These are phyloP conservation scores for Diaporthe vexans DNA, from an alignment of 2,329 filamentous ascomycete genomes.

Conservation along the genomic window DNA sequence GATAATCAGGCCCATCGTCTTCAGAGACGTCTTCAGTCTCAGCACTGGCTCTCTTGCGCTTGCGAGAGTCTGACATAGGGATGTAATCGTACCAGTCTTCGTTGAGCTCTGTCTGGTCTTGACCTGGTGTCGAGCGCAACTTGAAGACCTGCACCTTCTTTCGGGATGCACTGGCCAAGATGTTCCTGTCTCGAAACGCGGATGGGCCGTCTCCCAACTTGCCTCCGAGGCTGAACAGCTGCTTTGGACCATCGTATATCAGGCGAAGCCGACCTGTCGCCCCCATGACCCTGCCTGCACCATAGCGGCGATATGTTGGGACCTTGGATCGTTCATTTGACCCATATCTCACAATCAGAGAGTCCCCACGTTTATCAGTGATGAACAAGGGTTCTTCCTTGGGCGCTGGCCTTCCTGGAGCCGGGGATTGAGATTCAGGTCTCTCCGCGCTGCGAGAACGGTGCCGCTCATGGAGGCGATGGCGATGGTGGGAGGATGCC, in stretches of 20 bases:
- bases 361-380: slow-evolving; percentile 83
- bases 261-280: slow-evolving; percentile 72
- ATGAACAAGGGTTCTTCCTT: slow-evolving; percentile 60
- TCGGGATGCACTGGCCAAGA: slow-evolving; percentile 59
- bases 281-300: slow-evolving; percentile 80
- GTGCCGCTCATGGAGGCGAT: slow-evolving; percentile 35
- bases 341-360: slow-evolving; percentile 81
- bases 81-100: slow-evolving; percentile 60
- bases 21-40: slow-evolving; percentile 55
- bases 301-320: slow-evolving; percentile 78
- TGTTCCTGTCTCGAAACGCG: slow-evolving; percentile 61
- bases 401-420: background rate
- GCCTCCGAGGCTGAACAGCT: slow-evolving; percentile 64
- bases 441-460: slow-evolving; percentile 38
- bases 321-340: slow-evolving; percentile 79
- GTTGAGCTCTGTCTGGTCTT: slow-evolving; percentile 18
- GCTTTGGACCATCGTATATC: slow-evolving; percentile 72
- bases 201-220: slow-evolving; percentile 57
- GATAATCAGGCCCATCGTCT: slow-evolving; percentile 69
- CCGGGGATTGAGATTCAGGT: background rate
- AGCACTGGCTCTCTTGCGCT: slow-evolving; percentile 49
- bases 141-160: slow-evolving; percentile 57
- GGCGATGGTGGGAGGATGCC: slow-evolving; percentile 28
- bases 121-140: slow-evolving; percentile 48
- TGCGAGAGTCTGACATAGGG: slow-evolving; percentile 58